Evolutionary conservation across 306 rosid species (phyloP).

Genomic region (Urtica urens): DNA sequence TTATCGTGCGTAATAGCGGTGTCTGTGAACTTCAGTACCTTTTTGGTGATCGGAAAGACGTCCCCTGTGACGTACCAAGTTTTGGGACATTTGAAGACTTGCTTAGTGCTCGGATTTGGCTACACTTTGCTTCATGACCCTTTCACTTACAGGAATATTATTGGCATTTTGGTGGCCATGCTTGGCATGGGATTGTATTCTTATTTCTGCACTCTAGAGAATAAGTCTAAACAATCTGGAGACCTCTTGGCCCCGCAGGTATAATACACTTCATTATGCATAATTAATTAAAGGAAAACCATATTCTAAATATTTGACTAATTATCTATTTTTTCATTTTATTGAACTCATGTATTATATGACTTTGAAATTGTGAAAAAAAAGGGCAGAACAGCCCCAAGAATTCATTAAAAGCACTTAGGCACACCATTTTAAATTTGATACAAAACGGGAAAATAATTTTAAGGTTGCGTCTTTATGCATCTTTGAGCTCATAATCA

Average conservation of each 20-base stretch:
- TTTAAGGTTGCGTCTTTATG: too few relatives aligned
- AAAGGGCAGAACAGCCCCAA: too few relatives aligned
- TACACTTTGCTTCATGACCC: slow-evolving; percentile 95
- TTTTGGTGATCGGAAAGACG: slow-evolving; percentile 90
- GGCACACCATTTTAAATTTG: too few relatives aligned
- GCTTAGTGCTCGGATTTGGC: slow-evolving; percentile 89
- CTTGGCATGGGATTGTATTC: slow-evolving; percentile 92
- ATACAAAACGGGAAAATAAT: too few relatives aligned
- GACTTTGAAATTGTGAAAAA: too few relatives aligned
- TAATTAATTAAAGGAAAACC: too few relatives aligned
- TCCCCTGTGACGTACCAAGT: slow-evolving; percentile 98
- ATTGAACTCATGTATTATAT: too few relatives aligned
- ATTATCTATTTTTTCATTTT: too few relatives aligned
- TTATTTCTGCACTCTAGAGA: slow-evolving; percentile 75
- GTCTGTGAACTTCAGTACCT: slow-evolving; percentile 92
- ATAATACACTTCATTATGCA: too few relatives aligned
- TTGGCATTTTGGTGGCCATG: slow-evolving; percentile 69
- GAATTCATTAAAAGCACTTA: too few relatives aligned
- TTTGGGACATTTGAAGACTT: slow-evolving; percentile 90
- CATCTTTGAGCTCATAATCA: too few relatives aligned
- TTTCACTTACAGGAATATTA: slow-evolving; percentile 73
- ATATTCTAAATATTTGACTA: too few relatives aligned
- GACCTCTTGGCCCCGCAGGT: slow-evolving; percentile 67
- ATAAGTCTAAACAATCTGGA: slow-evolving; percentile 54
- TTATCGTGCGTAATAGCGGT: slow-evolving; percentile 87